These are phyloP conservation scores for Plantago major DNA, from an alignment of 257 asterid genomes.

Conservation along the genomic window DNA sequence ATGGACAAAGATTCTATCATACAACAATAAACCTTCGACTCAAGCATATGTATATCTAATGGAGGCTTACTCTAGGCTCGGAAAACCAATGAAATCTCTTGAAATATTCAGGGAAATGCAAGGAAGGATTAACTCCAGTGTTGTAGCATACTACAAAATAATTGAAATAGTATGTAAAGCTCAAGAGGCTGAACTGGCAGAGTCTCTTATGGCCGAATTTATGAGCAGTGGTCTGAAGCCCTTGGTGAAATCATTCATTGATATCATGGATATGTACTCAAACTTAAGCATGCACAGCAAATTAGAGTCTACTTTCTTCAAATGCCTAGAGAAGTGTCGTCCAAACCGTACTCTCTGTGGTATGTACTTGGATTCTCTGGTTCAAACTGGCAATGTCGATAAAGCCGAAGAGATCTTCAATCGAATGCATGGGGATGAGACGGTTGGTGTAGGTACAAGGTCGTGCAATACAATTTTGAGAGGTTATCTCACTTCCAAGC, in stretches of 20 bases:
- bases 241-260: constrained; percentile 56
- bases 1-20: constrained; percentile 53
- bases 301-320: constrained; percentile 56
- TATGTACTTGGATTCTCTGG: constrained; percentile 66
- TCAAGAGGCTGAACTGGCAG: constrained; percentile 53
- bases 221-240: constrained; percentile 66
- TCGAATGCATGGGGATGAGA: constrained; percentile 51
- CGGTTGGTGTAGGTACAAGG: constrained; percentile 52
- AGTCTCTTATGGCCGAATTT: constrained; percentile 63
- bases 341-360: constrained; percentile 52
- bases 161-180: constrained; percentile 63
- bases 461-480: constrained; percentile 60
- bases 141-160: constrained; percentile 60
- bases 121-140: constrained; percentile 36
- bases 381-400: constrained; percentile 45
- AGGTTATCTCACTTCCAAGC: constrained; percentile 46
- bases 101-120: constrained; percentile 58
- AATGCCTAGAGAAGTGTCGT: constrained; percentile 52
- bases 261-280: constrained; percentile 57
- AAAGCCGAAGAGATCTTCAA: constrained; percentile 68
- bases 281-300: constrained; percentile 45
- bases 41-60: constrained; percentile 67
- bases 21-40: constrained; percentile 38
- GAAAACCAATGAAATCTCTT: constrained; percentile 58
- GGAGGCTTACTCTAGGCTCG: constrained; percentile 66